Evolutionary conservation across 1,139 yeast genomes (phyloP).

Genomic region (Suhomyces panamericanus): DNA sequence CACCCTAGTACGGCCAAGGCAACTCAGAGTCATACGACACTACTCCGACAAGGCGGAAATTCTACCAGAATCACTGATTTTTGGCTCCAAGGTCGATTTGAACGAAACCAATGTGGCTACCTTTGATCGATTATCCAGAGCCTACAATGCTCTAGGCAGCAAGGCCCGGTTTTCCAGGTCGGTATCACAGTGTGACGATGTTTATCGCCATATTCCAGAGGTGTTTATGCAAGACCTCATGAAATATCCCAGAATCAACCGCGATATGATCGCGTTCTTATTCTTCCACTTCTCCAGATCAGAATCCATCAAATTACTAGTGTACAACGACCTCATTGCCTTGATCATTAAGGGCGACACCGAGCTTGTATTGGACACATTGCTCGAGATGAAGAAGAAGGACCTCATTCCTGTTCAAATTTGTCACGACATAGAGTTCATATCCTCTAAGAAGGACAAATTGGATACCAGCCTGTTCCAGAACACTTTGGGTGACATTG

Average conservation of each 20-base stretch:
- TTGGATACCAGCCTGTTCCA: background rate
- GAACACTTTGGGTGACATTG: slow-evolving; percentile 3
- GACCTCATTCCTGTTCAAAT: background rate
- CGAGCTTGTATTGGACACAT: slow-evolving; percentile 8
- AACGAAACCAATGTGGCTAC: slow-evolving; percentile 3
- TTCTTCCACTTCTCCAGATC: slow-evolving; percentile 19
- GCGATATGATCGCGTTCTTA: slow-evolving; percentile 20
- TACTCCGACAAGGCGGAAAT: background rate
- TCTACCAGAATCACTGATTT: background rate
- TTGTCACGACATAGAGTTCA: background rate
- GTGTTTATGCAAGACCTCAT: slow-evolving; percentile 24
- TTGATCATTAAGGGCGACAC: slow-evolving; percentile 14
- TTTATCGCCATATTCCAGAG: slow-evolving; percentile 14
- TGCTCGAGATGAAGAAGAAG: slow-evolving; percentile 8
- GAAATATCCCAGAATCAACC: slow-evolving; percentile 20
- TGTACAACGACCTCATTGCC: slow-evolving; percentile 21
- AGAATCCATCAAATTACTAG: slow-evolving; percentile 22
- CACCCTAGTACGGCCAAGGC: background rate
- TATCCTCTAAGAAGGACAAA: background rate
- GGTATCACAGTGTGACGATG: slow-evolving; percentile 18
- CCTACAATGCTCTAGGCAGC: slow-evolving; percentile 17
- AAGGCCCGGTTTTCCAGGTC: slow-evolving; percentile 17
- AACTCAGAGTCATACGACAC: background rate
- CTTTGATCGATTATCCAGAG: slow-evolving; percentile 19
- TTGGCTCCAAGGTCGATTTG: background rate